Conservation (phyloP, 441 rosid genomes). For the Breynia disticha region DNA sequence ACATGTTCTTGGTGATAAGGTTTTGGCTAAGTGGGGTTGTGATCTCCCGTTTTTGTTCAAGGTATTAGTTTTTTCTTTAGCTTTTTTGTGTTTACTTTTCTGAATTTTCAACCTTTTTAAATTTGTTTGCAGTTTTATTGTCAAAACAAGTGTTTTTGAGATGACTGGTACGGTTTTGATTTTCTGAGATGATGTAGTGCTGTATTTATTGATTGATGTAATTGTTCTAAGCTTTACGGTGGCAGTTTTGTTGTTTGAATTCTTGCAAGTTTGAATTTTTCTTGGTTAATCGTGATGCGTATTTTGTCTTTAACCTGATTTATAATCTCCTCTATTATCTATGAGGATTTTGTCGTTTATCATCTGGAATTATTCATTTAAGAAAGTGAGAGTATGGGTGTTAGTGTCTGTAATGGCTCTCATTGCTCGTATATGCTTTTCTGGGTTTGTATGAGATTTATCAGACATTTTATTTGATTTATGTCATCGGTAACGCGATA, state of each 20-base stretch:
- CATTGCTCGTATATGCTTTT: too few species aligned
- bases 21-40: conserved; percentile 56
- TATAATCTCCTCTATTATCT: too few species aligned
- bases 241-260: background rate
- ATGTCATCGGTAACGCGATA: background rate
- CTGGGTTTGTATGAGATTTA: too few species aligned
- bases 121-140: background rate
- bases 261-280: background rate
- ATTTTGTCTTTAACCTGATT: too few species aligned
- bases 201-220: background rate
- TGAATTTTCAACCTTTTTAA: background rate
- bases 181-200: too few species aligned
- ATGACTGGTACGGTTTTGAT: too few species aligned
- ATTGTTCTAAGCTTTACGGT: background rate
- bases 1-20: conserved; percentile 53
- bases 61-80: conserved; percentile 25
- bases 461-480: background rate
- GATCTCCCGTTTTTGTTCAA: conserved; percentile 80
- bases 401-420: too few species aligned
- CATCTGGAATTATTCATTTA: too few species aligned
- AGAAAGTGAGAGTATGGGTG: background rate
- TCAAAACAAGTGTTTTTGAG: background rate
- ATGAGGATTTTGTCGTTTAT: background rate
- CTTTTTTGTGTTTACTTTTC: background rate
- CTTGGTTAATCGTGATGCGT: background rate